Evolutionary conservation across 768 basidiomycete species (phyloP), one percentile per base, ranked within the genome.

Genomic region (Lentinula sp.): DNA sequence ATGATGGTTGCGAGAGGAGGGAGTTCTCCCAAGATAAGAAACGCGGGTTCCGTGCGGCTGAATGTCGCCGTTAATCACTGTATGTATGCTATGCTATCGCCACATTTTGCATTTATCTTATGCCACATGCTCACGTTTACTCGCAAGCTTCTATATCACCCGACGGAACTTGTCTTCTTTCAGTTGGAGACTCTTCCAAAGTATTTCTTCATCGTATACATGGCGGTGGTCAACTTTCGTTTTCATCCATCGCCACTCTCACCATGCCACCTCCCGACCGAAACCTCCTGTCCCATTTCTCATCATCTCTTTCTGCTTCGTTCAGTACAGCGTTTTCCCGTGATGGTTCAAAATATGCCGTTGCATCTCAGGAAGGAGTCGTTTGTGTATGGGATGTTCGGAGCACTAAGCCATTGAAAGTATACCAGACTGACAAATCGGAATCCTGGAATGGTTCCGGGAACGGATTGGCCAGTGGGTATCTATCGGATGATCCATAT

Each of bases 161-260:
- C 0, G 92, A 96, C 67, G 89, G 93, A 1, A 83, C 84, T 49
- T 93, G 88, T 0, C 80, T 98, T 13, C 83, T 97, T 1, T 93
- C 89, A 2, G 95, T 95, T 0, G 95, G 95, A 23, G 95, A 98
- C 70, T 94, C 93, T 9, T 84, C 87, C 48, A 87, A 92, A 61
- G 86, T 95, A 10, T 89, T 86, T 69, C 80, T 98, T 13, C 90
- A 94, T 68, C 84, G 86, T 58, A 80, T 95, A 62, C 81, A 84
- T 2, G 88, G 88, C 43, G 86, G 88, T 32, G 73, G 81, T 13
- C 74, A 70, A 31, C 76, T 89, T 64, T 75, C 82, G 3, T 91
- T 93, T 65, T 70, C 81, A 16, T 84, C 82, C 42, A 88, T 93
- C 64, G 76, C 80, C 0, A 86, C 83, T n/a, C 84, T 93, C 65